These are phyloP conservation scores for Umbelopsis isabellina DNA, from an alignment of 192 early-diverging fungal genomes.

Conservation along the genomic window DNA sequence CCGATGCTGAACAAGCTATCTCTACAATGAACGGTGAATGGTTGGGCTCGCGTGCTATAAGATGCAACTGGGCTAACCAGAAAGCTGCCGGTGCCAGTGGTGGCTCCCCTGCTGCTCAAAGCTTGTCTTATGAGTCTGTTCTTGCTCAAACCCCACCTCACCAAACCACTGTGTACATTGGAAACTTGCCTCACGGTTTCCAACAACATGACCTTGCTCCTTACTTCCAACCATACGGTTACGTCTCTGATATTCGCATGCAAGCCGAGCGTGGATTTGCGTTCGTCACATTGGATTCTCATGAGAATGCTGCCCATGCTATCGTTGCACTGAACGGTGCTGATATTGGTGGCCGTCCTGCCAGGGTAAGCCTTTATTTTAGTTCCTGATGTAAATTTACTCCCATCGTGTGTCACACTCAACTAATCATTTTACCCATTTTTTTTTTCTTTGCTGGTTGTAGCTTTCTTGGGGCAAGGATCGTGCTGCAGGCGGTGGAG, in stretches of 20 bases:
- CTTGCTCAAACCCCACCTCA: slow-evolving; percentile 75
- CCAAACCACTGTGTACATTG: slow-evolving; percentile 89
- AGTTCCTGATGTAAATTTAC: neutral
- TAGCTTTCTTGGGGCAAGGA: slow-evolving; percentile 89
- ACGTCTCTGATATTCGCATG: slow-evolving; percentile 77
- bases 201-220: slow-evolving; percentile 67
- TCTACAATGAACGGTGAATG: slow-evolving; percentile 81
- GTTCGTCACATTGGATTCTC: slow-evolving; percentile 87
- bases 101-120: slow-evolving; percentile 25
- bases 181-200: slow-evolving; percentile 80
- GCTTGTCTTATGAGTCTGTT: slow-evolving; percentile 71
- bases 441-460: neutral
- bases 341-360: slow-evolving; percentile 69
- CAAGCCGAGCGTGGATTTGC: slow-evolving; percentile 86
- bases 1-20: slow-evolving; percentile 84
- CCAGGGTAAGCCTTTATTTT: slow-evolving; percentile 35
- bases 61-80: slow-evolving; percentile 91
- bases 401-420: neutral
- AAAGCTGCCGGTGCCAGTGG: slow-evolving; percentile 42
- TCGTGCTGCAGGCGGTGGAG: slow-evolving; percentile 52
- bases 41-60: slow-evolving; percentile 81
- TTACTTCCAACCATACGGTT: slow-evolving; percentile 81
- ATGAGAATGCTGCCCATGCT: slow-evolving; percentile 86
- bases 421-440: neutral
- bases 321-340: slow-evolving; percentile 81